phyloP scores from a whole-genome alignment of 2,329 filamentous ascomycete genomes.

The Penicillium sp. region DNA sequence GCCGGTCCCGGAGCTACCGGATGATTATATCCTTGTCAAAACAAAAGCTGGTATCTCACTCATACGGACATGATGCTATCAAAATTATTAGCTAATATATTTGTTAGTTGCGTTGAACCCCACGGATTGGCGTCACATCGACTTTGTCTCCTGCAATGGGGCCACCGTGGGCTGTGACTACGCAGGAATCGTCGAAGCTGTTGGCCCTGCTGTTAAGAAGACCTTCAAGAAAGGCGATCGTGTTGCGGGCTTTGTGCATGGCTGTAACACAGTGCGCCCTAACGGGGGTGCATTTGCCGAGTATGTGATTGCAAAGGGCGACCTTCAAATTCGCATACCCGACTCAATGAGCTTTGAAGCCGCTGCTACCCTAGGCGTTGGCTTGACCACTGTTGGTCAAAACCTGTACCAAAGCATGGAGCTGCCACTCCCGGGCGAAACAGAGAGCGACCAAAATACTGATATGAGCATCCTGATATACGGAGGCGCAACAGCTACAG shows the following conservation, averaged over 20 bases:
- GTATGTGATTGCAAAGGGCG: conserved; percentile 55
- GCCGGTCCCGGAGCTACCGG: conserved; percentile 47
- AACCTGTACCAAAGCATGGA: conserved; percentile 39
- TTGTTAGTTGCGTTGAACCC: conserved; percentile 54
- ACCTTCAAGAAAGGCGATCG: conserved; percentile 55
- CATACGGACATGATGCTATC: not conserved
- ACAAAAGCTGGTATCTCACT: conserved; percentile 33
- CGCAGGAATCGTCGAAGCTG: conserved; percentile 50
- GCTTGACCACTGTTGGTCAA: conserved; percentile 57
- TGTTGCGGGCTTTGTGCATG: conserved; percentile 56
- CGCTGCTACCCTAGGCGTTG: conserved; percentile 57
- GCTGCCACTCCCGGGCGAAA: conserved; percentile 31
- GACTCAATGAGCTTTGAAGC: conserved; percentile 54
- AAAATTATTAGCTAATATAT: not conserved
- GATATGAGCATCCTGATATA: conserved; percentile 33
- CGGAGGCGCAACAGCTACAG: conserved; percentile 44
- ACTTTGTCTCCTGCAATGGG: conserved; percentile 36
- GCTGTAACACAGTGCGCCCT: conserved; percentile 43
- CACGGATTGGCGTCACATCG: conserved; percentile 43
- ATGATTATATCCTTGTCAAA: conserved; percentile 57
- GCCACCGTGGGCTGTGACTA: conserved; percentile 56
- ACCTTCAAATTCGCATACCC: conserved; percentile 52
- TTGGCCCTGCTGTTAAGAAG: conserved; percentile 30
- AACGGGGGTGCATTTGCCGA: conserved; percentile 59
- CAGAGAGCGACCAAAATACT: not conserved